Evolutionary conservation across 2,329 filamentous ascomycete genomes (phyloP).

Genomic region (Beauveria sp.): DNA sequence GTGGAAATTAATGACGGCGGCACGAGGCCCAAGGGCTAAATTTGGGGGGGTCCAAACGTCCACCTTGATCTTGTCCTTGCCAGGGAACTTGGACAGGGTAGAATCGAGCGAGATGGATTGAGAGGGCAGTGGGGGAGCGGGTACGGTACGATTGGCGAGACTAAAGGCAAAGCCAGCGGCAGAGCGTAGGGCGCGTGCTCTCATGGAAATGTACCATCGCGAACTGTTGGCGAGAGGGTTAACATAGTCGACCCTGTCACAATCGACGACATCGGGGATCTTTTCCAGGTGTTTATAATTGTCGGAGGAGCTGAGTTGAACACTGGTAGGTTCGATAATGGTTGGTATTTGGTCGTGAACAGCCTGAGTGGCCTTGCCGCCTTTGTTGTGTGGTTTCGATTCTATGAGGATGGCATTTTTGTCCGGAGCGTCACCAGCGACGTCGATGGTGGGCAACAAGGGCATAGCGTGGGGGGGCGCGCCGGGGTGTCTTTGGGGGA

Average conservation of each 20-base stretch:
- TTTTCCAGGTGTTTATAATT: conserved; percentile 19
- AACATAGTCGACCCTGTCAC: conserved; percentile 30
- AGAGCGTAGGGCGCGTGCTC: conserved; percentile 36
- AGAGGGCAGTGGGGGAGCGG: conserved; percentile 30
- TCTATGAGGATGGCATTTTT: neutral
- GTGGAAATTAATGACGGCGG: conserved; percentile 59
- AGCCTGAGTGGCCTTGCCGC: neutral
- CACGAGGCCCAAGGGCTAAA: conserved; percentile 29
- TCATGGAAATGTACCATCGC: conserved; percentile 35
- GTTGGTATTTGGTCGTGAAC: conserved; percentile 7
- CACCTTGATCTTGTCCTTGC: conserved; percentile 34
- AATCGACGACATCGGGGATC: conserved; percentile 23
- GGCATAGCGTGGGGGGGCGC: neutral
- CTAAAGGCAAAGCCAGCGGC: conserved; percentile 37
- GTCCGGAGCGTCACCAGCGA: neutral
- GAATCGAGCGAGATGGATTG: conserved; percentile 35
- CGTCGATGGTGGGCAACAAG: neutral
- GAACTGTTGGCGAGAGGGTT: conserved; percentile 37
- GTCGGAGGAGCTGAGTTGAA: conserved; percentile 1
- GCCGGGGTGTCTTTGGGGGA: neutral
- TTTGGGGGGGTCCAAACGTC: conserved; percentile 39
- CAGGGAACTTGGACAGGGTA: conserved; percentile 30
- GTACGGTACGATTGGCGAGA: conserved; percentile 34
- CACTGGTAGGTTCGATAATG: neutral
- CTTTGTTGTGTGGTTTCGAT: conserved; percentile 2